Base-by-base conservation (phyloP, 2,329 filamentous ascomycete genomes). In the Elsinoe necatrix region DNA sequence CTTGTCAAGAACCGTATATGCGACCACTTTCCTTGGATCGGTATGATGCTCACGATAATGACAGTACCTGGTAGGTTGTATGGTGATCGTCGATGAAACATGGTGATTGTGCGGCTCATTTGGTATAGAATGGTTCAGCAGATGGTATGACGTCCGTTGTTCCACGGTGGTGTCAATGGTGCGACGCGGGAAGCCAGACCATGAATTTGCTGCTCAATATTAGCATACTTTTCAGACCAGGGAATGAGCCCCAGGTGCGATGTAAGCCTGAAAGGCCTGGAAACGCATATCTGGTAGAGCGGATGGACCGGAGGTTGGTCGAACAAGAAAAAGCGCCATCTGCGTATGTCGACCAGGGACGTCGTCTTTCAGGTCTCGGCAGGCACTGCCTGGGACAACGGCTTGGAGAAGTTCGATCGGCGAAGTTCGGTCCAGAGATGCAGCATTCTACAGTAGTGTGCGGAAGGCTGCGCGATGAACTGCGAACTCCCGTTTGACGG, bases 31-130 rank as follows among this genome's bases (percentile, higher is more conserved):
- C 29, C 18, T 29, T 25, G 8, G 29, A n/a, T 39, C 18, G 48
- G 18, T 37, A 52, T 35, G 34, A 52, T 52, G 48, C 29, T 39
- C 48, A 52, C 29, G 29, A 52, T 31, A n/a, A 6, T 39, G 2
- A 14, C 31, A 14, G 48, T 39, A 21, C 34, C 29, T 52, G 48
- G 31, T 21, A 52, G 31, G 48, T 52, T 52, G 48, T 52, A 52
- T 52, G 48, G 48, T 52, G 48, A 52, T 52, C 48, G 48, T 52
- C 48, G 48, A 52, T 52, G 48, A 52, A 52, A 52, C 48, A 39
- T 39, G 48, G 48, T 20, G 16, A 14, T 37, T 39, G 20, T 52
- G 29, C 48, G 48, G 48, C 20, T 52, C 48, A 52, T 39, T 52
- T 39, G 5, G 7, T 52, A 23, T 25, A 39, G 18, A 52, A 23